Evolutionary conservation across 257 asterid genomes (phyloP).

Genomic region (Ligustrum vulgare): DNA sequence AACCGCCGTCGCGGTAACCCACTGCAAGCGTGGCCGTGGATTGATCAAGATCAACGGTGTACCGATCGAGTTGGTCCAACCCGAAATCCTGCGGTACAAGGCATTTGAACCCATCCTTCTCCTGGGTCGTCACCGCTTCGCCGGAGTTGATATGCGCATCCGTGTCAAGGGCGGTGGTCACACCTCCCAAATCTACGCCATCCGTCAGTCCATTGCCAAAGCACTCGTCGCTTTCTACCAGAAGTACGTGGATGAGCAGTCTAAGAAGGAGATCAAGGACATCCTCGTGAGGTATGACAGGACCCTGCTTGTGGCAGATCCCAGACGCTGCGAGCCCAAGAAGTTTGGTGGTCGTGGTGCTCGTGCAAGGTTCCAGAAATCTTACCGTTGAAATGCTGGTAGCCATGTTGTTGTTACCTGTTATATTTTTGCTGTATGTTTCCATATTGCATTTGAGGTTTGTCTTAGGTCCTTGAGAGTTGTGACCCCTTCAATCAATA

Average conservation of each 20-base stretch:
- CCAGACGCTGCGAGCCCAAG: conserved; percentile 88
- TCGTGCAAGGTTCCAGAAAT: conserved; percentile 80
- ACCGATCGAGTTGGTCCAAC: conserved; percentile 77
- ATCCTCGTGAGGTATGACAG: conserved; percentile 65
- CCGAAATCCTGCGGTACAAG: conserved; percentile 78
- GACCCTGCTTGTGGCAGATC: conserved; percentile 87
- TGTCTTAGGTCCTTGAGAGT: conserved; percentile 13
- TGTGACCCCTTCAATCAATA: conserved; percentile 8
- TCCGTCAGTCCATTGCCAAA: conserved; percentile 74
- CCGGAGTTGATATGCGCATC: conserved; percentile 78
- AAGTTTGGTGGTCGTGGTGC: conserved; percentile 97
- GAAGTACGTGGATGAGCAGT: conserved; percentile 79
- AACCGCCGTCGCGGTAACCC: conserved; percentile 76
- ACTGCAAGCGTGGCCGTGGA: conserved; percentile 81
- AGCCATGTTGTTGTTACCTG: conserved; percentile 3
- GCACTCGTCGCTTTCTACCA: conserved; percentile 75
- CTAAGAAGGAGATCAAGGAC: conserved; percentile 85
- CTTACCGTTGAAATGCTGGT: conserved; percentile 51
- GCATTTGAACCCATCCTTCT: conserved; percentile 76
- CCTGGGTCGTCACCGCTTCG: conserved; percentile 69
- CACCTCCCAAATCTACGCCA: conserved; percentile 80
- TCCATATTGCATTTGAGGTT: conserved; percentile 6
- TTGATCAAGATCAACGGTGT: conserved; percentile 74
- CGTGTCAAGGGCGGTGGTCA: conserved; percentile 82
- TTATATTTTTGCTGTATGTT: conserved; percentile 2